Percentiles rank a stretch among this genome's conserved stretches.
phyloP scores from a whole-genome alignment of 2,329 filamentous ascomycete genomes.

The Talaromyces sp. region DNA sequence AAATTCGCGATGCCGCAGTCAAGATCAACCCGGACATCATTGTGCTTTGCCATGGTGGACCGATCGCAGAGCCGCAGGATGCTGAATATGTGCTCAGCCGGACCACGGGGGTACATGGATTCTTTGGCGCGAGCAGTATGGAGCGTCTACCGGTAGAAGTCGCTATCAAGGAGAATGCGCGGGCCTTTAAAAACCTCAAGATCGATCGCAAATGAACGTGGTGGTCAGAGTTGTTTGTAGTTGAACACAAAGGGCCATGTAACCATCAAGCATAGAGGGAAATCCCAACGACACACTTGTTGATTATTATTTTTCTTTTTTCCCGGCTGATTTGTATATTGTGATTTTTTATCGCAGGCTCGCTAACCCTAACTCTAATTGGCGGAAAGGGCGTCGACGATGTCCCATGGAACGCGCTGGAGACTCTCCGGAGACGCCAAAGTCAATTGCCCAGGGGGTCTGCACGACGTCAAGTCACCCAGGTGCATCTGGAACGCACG shows the following conservation, averaged over 20 bases:
- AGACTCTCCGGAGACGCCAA: neutral
- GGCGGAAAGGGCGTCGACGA: neutral
- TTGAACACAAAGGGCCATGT: neutral
- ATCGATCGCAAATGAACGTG: conserved; percentile 12
- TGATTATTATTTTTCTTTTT: neutral
- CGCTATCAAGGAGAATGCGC: conserved; percentile 58
- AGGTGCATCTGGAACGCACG: neutral
- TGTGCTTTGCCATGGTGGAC: conserved; percentile 66
- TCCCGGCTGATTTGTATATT: neutral
- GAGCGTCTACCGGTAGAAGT: conserved; percentile 64
- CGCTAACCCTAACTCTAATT: neutral
- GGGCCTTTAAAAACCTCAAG: conserved; percentile 48
- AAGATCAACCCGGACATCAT: conserved; percentile 56
- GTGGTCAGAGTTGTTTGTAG: neutral
- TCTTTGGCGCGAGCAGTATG: conserved; percentile 67
- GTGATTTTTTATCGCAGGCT: neutral
- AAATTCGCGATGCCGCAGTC: conserved; percentile 58
- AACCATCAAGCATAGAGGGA: neutral
- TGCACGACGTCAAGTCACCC: neutral
- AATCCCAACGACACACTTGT: neutral
- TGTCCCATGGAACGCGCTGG: neutral
- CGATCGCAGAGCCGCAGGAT: conserved; percentile 61
- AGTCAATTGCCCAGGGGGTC: neutral
- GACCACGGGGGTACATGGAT: conserved; percentile 64
- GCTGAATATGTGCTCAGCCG: conserved; percentile 58